Conservation (phyloP, 2,329 filamentous ascomycete genomes). For the Diaporthe nobilis region DNA sequence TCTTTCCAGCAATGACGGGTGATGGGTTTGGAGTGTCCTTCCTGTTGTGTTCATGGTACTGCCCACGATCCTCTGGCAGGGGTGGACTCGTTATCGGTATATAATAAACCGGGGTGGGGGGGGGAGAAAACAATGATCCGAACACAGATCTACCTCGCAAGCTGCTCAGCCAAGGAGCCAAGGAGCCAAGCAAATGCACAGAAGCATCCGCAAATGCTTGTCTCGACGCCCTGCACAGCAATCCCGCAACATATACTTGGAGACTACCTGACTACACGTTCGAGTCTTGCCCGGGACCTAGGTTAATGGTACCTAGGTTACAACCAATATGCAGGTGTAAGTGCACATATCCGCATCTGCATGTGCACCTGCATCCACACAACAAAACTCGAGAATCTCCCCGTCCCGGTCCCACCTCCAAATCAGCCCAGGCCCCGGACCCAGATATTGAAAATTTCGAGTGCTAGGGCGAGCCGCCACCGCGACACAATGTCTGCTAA, state of each 20-base stretch:
- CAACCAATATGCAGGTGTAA: neutral
- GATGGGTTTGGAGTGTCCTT: neutral
- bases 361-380: slow-evolving; percentile 11
- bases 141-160: neutral
- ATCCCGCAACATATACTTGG: neutral
- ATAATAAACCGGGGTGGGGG: neutral
- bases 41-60: neutral
- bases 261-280: neutral
- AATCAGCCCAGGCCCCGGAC: slow-evolving; percentile 10
- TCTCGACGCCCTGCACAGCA: slow-evolving; percentile 27
- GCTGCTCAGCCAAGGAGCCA: slow-evolving; percentile 7
- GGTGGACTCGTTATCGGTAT: neutral
- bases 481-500: neutral
- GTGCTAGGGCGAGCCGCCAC: slow-evolving; percentile 19
- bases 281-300: neutral
- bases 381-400: slow-evolving; percentile 2
- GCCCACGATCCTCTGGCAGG: neutral
- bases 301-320: neutral
- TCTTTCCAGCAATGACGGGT: too few relatives aligned
- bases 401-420: slow-evolving; percentile 15
- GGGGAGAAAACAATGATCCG: neutral
- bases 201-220: slow-evolving; percentile 29
- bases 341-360: neutral
- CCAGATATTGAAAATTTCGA: slow-evolving; percentile 38
- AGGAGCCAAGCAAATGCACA: neutral